A percentile compares a stretch with the other conserved stretches of the same genome.
phyloP scores from a whole-genome alignment of 2,329 filamentous ascomycete genomes.

The Chrysoporthe puriensis region DNA sequence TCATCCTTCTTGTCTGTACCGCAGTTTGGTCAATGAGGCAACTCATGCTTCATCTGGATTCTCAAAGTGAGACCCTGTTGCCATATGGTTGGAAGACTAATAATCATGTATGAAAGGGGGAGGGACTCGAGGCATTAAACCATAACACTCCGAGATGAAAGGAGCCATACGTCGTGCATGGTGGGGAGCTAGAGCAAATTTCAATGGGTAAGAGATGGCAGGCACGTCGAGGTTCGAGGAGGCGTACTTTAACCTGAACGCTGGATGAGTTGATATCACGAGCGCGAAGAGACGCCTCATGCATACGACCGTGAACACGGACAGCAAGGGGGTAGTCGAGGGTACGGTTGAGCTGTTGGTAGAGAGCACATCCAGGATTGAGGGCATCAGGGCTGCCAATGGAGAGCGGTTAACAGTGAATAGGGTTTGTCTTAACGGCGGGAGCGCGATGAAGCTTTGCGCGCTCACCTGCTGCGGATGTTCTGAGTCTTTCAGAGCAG shows the following conservation, averaged over 20 bases:
- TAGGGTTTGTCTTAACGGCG: not conserved
- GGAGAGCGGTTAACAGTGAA: not conserved
- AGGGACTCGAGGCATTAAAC: too few relatives aligned
- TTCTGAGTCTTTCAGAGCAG: slow-evolving; percentile 9
- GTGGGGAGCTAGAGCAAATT: not conserved
- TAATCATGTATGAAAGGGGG: too few relatives aligned
- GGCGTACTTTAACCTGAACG: slow-evolving; percentile 6
- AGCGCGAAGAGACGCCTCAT: slow-evolving; percentile 8
- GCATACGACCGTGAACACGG: not conserved
- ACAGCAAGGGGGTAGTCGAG: not conserved
- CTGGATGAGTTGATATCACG: slow-evolving; percentile 10
- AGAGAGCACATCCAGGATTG: not conserved
- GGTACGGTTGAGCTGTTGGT: slow-evolving; percentile 10
- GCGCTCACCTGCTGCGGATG: slow-evolving; percentile 14
- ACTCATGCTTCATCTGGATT: too few relatives aligned
- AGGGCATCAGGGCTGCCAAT: not conserved
- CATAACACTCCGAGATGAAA: too few relatives aligned
- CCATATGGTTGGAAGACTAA: too few relatives aligned
- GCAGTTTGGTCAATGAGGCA: too few relatives aligned
- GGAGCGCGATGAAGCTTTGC: slow-evolving; percentile 1
- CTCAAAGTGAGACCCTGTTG: too few relatives aligned
- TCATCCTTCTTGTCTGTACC: too few relatives aligned
- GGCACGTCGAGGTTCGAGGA: not conserved
- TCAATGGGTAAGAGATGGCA: not conserved
- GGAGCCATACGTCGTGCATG: too few relatives aligned